phyloP scores from a whole-genome alignment of 2,329 filamentous ascomycete species.

The Colletotrichum truncatum region DNA sequence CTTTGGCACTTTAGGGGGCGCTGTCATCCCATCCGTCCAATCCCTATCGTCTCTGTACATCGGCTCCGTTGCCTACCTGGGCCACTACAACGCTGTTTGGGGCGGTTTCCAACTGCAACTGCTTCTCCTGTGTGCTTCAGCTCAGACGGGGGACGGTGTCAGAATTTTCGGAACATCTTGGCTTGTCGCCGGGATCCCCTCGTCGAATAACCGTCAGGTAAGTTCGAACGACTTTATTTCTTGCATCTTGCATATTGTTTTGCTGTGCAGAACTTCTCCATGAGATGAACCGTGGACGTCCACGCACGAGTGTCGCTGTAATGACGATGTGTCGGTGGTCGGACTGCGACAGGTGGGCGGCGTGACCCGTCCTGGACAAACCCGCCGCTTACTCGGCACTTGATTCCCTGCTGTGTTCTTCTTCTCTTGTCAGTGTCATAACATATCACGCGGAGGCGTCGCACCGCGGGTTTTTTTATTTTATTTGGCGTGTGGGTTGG shows the following conservation, averaged over 20 bases:
- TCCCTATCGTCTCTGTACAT: not conserved
- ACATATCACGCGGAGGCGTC: slow-evolving; percentile 2
- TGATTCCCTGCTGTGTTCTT: not conserved
- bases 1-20: not conserved
- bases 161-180: not conserved
- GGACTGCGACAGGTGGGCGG: not conserved
- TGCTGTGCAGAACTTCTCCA: not conserved
- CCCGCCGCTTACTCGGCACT: slow-evolving; percentile 6
- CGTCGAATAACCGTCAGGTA: slow-evolving; percentile 8
- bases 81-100: not conserved
- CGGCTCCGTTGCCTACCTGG: slow-evolving; percentile 13
- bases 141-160: slow-evolving; percentile 25
- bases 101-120: slow-evolving; percentile 9
- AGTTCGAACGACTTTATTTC: slow-evolving; percentile 19
- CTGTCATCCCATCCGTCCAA: slow-evolving; percentile 17
- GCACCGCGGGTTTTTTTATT: not conserved
- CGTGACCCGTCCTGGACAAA: not conserved
- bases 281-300: slow-evolving; percentile 21
- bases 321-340: not conserved
- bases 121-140: slow-evolving; percentile 4
- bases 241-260: slow-evolving; percentile 2
- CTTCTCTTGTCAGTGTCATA: not conserved
- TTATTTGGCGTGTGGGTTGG: not conserved
- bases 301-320: not conserved
- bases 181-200: slow-evolving; percentile 15